Base-by-base conservation (phyloP, 176 grass and related monocot species). In the Oryza nivara region DNA sequence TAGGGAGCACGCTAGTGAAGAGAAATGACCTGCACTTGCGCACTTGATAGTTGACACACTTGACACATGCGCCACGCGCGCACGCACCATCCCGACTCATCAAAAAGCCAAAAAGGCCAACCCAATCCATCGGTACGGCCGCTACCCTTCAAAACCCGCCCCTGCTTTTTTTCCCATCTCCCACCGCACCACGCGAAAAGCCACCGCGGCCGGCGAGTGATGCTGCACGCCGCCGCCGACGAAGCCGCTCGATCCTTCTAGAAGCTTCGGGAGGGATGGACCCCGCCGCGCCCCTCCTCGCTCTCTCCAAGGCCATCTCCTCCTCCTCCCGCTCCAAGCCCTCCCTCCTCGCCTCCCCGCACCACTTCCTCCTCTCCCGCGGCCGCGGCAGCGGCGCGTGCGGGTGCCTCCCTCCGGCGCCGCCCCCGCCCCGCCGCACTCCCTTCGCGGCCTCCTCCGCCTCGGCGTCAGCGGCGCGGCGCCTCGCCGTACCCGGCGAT, bases 271-370 rank as follows among this genome's bases (percentile, higher is more conserved):
- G 47, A 79, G 54, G 7, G 49, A 98, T 99, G 93, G 96, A 94
- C 71, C 84, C 84, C 52, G 76, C 93, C 45, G 34, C 88, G 58
- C 93, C 96, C n/a, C 74, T 92, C n/a, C 87, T 91, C 75, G 83
- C 89, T 49, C 86, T 99, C 78, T 96, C 93, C 74, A 95, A 88
- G 75, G 88, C 89, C 63, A 66, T 94, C 43, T 87, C 70, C 64
- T 67, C 86, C 43, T 87, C 70, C 64, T 67, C 86, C 25, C 84
- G 65, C 81, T 83, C 85, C 81, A 88, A 73, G 73, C 67, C 78
- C 78, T 86, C 68, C 83, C 81, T 72, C 23, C 11, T 76, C 88
- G 61, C 70, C 34, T 19, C 82, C 85, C 75, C 81, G 6, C 82
- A 25, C 93, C 80, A 67, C 87, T 73, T 81, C 91, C 80, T 83